A percentile compares a stretch with the other conserved stretches of the same genome.
These are phyloP conservation scores for Xylariales sp. DNA, from an alignment of 2,329 filamentous ascomycete genomes.

Conservation along the genomic window DNA sequence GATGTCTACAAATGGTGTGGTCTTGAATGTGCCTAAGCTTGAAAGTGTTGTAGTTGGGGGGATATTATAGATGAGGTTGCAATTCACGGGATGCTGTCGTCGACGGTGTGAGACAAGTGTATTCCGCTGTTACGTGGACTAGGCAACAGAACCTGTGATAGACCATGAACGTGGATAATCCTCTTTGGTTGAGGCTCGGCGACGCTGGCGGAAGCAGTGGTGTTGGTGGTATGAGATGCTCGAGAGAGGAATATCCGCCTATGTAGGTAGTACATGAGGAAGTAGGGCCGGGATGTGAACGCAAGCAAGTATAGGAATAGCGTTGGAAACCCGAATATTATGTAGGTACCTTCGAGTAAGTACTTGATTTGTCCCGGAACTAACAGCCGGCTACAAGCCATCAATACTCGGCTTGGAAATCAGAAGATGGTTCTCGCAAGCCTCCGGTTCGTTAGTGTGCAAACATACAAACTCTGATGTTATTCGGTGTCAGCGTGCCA, in stretches of 20 bases:
- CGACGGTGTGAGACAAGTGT: no score
- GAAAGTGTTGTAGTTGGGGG: constrained; percentile 10
- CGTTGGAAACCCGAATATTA: background rate
- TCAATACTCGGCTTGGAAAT: background rate
- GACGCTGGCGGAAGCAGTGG: no score
- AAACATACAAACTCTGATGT: background rate
- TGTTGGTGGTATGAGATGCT: no score
- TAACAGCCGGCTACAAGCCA: background rate
- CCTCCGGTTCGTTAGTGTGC: background rate
- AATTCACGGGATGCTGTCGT: background rate
- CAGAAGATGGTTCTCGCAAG: background rate
- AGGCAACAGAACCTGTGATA: no score
- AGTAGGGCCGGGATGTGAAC: no score
- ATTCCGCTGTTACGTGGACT: no score
- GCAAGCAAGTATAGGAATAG: no score
- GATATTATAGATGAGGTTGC: background rate
- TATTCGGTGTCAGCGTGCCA: background rate
- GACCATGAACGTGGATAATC: no score
- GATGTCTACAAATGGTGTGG: constrained; percentile 1
- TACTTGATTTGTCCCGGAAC: background rate
- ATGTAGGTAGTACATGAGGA: no score
- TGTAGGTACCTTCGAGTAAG: background rate
- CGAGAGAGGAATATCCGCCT: no score
- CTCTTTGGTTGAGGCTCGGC: no score
- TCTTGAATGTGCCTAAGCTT: constrained; percentile 4